Evolutionary conservation across 495 filamentous ascomycete genomes (phyloP), one percentile per base, ranked within the genome.

Genomic region (Aspergillus ostianus): DNA sequence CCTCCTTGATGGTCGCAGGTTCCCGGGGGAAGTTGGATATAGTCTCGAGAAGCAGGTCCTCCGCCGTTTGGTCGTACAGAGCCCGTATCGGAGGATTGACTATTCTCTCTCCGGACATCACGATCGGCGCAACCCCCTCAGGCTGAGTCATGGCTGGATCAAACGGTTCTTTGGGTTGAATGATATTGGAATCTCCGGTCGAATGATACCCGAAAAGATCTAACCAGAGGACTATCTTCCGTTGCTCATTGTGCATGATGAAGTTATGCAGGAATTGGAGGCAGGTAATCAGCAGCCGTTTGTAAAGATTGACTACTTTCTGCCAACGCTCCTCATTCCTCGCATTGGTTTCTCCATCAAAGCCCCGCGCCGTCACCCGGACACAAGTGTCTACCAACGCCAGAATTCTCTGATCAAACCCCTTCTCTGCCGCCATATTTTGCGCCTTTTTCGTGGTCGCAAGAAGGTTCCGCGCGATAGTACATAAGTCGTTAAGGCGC

Each of bases 261-360:
- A 93, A 89, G 66, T 97, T 97, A 68, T 96, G 92, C 27, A 93
- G 84, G 67, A 93, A 91, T 71, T 97, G 93, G 13, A 97, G 81
- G 53, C 89, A 89, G 0, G 90, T 94, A 21, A 96, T 92, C 27
- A 97, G 80, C 4, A 96, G 81, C 67, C 92, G 93, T 73, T 97
- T 97, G 74, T 92, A 81, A 19, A 80, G 72, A 53, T 89, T 87
- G 58, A 91, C 88, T 23, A 95, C 83, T 66, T 87, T 87, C 64
- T 87, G 83, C 86, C 85, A 89, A 51, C 84, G 84, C 56, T 86
- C 82, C 66, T 89, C 86, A 41, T 85, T 85, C 47, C 78, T 76
- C 47, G 82, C 79, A 54, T 84, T 84, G 17, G 84, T 81, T 55
- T 95, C 90, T 15, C 91, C 90, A 69, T 96, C 92, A 61, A 91